phyloP scores from a whole-genome alignment of 139 green algal species.

The Prasinococcaceae sp. region DNA sequence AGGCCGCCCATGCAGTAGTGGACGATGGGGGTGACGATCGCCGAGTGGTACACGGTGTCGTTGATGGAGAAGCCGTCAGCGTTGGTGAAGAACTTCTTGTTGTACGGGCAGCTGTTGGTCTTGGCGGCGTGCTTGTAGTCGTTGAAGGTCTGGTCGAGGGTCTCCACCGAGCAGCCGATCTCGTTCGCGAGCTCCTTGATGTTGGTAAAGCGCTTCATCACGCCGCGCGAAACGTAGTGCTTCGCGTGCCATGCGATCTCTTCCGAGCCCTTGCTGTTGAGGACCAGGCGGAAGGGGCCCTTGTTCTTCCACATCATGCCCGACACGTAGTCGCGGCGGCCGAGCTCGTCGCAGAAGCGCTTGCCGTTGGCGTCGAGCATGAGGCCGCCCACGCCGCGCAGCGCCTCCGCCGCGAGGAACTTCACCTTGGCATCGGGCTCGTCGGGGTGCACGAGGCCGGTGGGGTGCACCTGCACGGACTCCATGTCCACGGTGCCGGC shows the following conservation, averaged over 20 bases:
- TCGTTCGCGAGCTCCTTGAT: conserved; percentile 15
- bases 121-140: conserved; percentile 18
- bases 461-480: conserved; percentile 36
- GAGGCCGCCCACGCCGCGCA: conserved; percentile 32
- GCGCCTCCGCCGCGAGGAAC: conserved; percentile 35
- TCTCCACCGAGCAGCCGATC: conserved; percentile 11
- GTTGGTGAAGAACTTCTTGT: conserved; percentile 37
- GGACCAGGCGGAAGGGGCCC: conserved; percentile 21
- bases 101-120: conserved; percentile 22
- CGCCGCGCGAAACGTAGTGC: conserved; percentile 23
- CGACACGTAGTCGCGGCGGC: conserved; percentile 26
- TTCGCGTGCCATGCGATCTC: conserved; percentile 31
- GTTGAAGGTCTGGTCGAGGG: conserved; percentile 19
- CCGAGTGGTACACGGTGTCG: conserved; percentile 22
- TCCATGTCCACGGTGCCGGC: conserved; percentile 20
- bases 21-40: conserved; percentile 24
- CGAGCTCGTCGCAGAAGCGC: conserved; percentile 36
- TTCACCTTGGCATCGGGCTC: conserved; percentile 32
- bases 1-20: conserved; percentile 39
- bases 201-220: conserved; percentile 21
- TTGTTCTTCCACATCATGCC: conserved; percentile 29
- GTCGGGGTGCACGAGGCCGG: conserved; percentile 27
- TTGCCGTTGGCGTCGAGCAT: conserved; percentile 28
- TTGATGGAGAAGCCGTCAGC: conserved; percentile 20
- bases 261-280: conserved; percentile 23